Percentiles rank a stretch among this genome's conserved stretches.
Conservation (phyloP, 345 rosid species). For the Gossypium australe region DNA sequence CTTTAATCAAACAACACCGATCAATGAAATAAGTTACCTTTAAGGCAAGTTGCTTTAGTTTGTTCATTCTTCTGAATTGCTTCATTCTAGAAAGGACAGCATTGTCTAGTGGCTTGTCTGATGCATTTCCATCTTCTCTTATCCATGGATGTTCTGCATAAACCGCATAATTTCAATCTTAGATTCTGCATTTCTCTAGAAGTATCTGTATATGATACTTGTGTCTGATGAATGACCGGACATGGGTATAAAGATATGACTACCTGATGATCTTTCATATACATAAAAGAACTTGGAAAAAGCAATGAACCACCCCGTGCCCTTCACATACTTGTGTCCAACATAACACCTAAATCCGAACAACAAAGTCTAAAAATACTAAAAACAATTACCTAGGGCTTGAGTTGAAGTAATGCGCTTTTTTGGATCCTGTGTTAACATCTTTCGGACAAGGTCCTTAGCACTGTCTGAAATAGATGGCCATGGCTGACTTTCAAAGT, state of each 20-base stretch:
- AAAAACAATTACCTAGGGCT: constrained; percentile 53
- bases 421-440: constrained; percentile 71
- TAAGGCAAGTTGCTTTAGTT: constrained; percentile 83
- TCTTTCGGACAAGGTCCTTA: constrained; percentile 68
- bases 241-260: neutral
- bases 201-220: neutral
- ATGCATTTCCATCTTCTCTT: constrained; percentile 69
- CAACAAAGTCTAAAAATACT: neutral
- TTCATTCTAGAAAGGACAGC: constrained; percentile 94
- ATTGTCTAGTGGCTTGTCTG: constrained; percentile 84
- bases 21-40: constrained; percentile 35
- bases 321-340: neutral
- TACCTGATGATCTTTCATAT: neutral
- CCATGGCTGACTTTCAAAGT: constrained; percentile 76
- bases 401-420: constrained; percentile 62
- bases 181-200: neutral
- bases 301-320: neutral
- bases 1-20: neutral
- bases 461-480: constrained; percentile 75
- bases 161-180: neutral
- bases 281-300: neutral
- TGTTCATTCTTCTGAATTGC: constrained; percentile 93
- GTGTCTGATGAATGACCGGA: neutral
- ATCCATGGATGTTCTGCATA: constrained; percentile 67
- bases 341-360: neutral